Evolutionary conservation across 495 filamentous ascomycete species (phyloP).

Genomic region (Saxophila tyrrhenica): DNA sequence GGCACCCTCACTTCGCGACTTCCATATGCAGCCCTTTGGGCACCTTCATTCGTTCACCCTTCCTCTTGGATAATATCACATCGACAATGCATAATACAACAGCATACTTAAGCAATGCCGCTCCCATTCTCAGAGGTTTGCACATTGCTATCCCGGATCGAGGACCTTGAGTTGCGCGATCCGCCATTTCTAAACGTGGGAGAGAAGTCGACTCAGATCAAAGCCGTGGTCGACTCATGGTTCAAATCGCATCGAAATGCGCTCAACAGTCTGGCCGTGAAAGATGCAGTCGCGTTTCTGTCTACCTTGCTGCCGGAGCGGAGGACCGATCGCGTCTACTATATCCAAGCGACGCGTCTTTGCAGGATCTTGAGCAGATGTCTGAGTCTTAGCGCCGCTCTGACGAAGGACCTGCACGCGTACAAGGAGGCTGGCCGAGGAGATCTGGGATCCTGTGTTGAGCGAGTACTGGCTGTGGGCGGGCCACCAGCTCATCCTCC

Average conservation of each 20-base stretch:
- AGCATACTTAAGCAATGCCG: constrained; percentile 8
- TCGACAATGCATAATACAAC: background rate
- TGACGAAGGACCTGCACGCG: constrained; percentile 48
- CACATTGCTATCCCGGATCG: constrained; percentile 5
- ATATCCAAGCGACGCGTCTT: constrained; percentile 47
- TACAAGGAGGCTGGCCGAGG: constrained; percentile 47
- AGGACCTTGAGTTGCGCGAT: constrained; percentile 12
- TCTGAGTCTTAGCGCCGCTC: constrained; percentile 46
- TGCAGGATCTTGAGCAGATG: constrained; percentile 53
- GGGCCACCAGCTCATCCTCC: constrained; percentile 25
- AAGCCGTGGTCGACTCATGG: constrained; percentile 35
- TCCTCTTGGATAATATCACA: background rate
- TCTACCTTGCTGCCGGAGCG: constrained; percentile 65
- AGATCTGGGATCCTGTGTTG: constrained; percentile 61
- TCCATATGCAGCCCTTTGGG: background rate
- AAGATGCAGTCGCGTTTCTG: constrained; percentile 46
- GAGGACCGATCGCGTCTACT: constrained; percentile 64
- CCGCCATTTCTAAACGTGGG: constrained; percentile 7
- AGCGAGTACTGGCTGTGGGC: constrained; percentile 48
- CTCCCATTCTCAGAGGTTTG: constrained; percentile 11
- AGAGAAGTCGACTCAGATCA: constrained; percentile 1
- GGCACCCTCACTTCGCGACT: background rate
- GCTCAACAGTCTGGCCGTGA: constrained; percentile 41
- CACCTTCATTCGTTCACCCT: background rate
- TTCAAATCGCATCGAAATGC: constrained; percentile 42